A percentile compares a stretch with the other conserved stretches of the same genome.
These are phyloP conservation scores for Mortierella sp. DNA, from an alignment of 371 early-diverging fungal genomes.

Conservation along the genomic window DNA sequence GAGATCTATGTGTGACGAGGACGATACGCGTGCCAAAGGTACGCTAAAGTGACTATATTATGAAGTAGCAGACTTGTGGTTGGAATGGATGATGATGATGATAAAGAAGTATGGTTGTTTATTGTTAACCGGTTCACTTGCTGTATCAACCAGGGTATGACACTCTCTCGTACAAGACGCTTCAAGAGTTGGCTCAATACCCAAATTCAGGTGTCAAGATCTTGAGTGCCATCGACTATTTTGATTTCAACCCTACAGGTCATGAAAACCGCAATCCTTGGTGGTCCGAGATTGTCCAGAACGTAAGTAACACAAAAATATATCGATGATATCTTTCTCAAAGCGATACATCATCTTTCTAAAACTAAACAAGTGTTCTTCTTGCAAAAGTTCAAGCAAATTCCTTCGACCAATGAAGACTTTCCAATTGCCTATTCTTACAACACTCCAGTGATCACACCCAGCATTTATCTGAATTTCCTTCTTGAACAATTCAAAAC, in stretches of 20 bases:
- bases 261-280: constrained; percentile 33
- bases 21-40: constrained; percentile 59
- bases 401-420: constrained; percentile 20
- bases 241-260: constrained; percentile 37
- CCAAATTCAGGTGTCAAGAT: constrained; percentile 52
- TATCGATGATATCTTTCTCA: background rate
- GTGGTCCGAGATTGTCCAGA: constrained; percentile 53
- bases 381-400: constrained; percentile 29
- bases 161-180: constrained; percentile 39
- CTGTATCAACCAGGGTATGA: constrained; percentile 34
- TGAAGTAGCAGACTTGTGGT: background rate
- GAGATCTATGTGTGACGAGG: constrained; percentile 69
- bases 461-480: constrained; percentile 75
- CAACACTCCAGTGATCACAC: constrained; percentile 46
- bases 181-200: constrained; percentile 41
- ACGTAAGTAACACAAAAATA: constrained; percentile 14
- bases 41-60: background rate
- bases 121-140: background rate
- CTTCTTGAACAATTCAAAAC: constrained; percentile 63
- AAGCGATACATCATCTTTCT: background rate
- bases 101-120: no score
- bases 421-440: constrained; percentile 55
- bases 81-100: no score
- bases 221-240: constrained; percentile 47
- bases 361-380: background rate